Evolutionary conservation across 2,329 filamentous ascomycete genomes (phyloP).

Genomic region (Colletotrichum filicis): DNA sequence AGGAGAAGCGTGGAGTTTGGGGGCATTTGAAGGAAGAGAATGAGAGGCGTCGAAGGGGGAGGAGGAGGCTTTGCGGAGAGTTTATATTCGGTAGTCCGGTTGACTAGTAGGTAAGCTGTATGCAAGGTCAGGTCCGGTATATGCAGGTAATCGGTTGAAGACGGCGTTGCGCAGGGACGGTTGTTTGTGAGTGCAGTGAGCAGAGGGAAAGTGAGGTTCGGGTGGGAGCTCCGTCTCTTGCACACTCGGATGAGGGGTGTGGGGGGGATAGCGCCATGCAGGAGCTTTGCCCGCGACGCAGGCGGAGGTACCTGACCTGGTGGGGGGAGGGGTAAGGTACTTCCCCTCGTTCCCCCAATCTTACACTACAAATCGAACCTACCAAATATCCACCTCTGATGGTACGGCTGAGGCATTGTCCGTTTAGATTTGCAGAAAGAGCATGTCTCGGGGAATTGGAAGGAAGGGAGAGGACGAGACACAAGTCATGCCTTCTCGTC

Average conservation of each 20-base stretch:
- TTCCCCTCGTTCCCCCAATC: neutral
- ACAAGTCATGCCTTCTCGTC: too few species aligned
- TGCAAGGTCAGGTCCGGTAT: neutral
- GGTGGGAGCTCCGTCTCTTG: neutral
- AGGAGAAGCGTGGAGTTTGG: neutral
- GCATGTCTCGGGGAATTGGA: neutral
- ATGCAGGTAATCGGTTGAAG: conserved; percentile 4
- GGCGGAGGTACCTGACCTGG: neutral
- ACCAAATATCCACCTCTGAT: neutral
- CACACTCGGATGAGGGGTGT: neutral
- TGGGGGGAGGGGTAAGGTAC: neutral
- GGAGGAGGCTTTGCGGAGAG: conserved; percentile 8
- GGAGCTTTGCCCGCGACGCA: neutral
- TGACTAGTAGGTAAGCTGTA: neutral
- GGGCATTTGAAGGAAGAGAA: neutral
- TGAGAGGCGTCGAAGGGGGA: neutral
- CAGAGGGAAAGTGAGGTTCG: neutral
- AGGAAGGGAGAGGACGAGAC: neutral
- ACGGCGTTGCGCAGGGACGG: neutral
- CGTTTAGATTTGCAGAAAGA: neutral
- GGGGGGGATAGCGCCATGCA: neutral
- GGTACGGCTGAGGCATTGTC: neutral
- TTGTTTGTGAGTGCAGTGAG: neutral
- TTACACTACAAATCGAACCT: neutral
- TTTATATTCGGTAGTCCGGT: conserved; percentile 10